Percentiles rank a stretch among this genome's conserved stretches.
Conservation (phyloP, 225 moss, liverwort and hornwort genomes). For the Pseudisothecium myosuroides region DNA sequence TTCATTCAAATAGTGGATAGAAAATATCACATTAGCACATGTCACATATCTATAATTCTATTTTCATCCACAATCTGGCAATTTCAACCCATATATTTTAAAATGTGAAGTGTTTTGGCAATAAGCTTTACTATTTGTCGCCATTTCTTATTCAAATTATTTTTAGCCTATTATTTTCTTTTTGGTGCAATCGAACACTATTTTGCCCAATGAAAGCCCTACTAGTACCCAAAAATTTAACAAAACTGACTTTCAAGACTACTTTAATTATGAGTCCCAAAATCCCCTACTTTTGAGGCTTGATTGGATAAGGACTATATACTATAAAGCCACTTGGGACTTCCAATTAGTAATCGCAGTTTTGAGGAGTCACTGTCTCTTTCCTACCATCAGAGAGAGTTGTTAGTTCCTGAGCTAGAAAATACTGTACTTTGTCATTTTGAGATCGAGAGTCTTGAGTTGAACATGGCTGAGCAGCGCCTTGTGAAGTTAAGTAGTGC, state of each 20-base stretch:
- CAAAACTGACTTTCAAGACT: too few relatives aligned
- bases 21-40: too few relatives aligned
- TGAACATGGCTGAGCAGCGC: neutral
- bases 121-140: too few relatives aligned
- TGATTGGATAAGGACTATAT: neutral
- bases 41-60: too few relatives aligned
- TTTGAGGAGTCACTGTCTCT: neutral
- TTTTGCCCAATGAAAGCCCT: too few relatives aligned
- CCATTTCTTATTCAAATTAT: neutral
- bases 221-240: too few relatives aligned
- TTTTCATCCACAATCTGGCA: too few relatives aligned
- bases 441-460: neutral
- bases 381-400: neutral
- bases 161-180: neutral
- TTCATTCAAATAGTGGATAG: too few relatives aligned
- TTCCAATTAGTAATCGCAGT: too few relatives aligned
- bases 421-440: neutral
- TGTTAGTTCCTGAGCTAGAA: too few relatives aligned
- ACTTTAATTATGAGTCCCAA: neutral
- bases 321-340: neutral
- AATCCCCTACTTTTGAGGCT: neutral
- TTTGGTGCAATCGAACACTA: neutral
- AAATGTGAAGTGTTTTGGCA: rapidly evolving
- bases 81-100: too few relatives aligned
- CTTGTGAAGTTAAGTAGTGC: constrained; percentile 13